Conservation (phyloP, 108 stramenopile genomes). For the Cyclotella baltica region DNA sequence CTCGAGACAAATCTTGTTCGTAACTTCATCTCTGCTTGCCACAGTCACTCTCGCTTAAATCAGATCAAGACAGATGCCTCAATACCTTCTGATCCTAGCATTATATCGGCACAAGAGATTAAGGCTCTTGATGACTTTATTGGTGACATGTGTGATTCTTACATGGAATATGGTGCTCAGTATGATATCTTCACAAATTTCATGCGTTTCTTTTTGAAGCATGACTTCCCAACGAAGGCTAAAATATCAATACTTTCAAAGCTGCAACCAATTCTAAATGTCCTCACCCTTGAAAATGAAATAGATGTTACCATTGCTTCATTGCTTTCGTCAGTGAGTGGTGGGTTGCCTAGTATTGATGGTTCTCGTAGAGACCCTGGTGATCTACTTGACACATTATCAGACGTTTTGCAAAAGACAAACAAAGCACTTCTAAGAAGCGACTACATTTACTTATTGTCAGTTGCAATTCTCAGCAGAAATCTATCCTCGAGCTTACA, state of each 20-base stretch:
- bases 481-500: constrained; percentile 53
- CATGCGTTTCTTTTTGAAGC: constrained; percentile 71
- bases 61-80: not conserved
- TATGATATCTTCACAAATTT: constrained; percentile 69
- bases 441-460: constrained; percentile 49
- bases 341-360: constrained; percentile 50
- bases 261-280: constrained; percentile 65
- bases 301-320: constrained; percentile 26
- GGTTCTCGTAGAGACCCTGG: constrained; percentile 40
- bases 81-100: constrained; percentile 5
- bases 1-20: constrained; percentile 16
- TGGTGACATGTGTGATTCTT: constrained; percentile 75
- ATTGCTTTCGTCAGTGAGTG: constrained; percentile 27
- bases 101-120: constrained; percentile 52
- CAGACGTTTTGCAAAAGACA: constrained; percentile 29
- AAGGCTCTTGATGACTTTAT: constrained; percentile 73
- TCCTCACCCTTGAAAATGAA: constrained; percentile 66
- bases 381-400: constrained; percentile 42
- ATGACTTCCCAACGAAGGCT: constrained; percentile 66
- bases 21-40: constrained; percentile 57
- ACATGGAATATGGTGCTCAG: constrained; percentile 84
- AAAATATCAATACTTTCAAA: constrained; percentile 57
- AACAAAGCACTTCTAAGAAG: constrained; percentile 30
- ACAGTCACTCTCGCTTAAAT: constrained; percentile 47
- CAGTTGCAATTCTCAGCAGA: constrained; percentile 47